Evolutionary conservation across 2,329 filamentous ascomycete species (phyloP).

Genomic region (Drechslera avenae): DNA sequence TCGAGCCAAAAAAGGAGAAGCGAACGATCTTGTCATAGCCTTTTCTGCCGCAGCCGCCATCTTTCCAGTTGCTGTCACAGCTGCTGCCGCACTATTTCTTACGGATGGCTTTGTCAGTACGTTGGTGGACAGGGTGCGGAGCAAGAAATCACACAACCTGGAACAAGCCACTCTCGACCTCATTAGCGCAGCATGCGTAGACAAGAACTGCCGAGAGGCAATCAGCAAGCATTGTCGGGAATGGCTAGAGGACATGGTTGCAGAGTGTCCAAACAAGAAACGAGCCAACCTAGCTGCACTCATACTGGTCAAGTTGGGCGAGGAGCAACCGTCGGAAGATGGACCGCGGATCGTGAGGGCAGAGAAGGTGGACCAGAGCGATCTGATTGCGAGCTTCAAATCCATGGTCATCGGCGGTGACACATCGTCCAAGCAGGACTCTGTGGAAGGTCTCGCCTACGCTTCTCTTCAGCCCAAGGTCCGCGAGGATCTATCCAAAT

Average conservation of each 20-base stretch:
- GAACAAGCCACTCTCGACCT: constrained; percentile 87
- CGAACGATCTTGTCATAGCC: constrained; percentile 86
- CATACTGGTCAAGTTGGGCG: constrained; percentile 62
- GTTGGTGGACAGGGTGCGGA: constrained; percentile 75
- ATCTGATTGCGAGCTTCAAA: constrained; percentile 62
- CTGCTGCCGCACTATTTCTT: constrained; percentile 79
- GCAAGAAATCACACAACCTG: constrained; percentile 82
- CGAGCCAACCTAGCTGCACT: constrained; percentile 58
- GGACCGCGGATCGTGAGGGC: constrained; percentile 41
- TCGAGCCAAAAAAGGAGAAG: constrained; percentile 73
- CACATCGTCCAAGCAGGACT: constrained; percentile 66
- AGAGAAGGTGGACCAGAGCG: constrained; percentile 48
- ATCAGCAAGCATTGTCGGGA: constrained; percentile 83
- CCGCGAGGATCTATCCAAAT: constrained; percentile 77
- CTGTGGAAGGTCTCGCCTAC: constrained; percentile 90
- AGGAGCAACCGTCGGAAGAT: constrained; percentile 42
- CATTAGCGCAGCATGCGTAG: constrained; percentile 89
- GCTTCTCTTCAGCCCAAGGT: constrained; percentile 83
- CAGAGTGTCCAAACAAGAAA: constrained; percentile 67
- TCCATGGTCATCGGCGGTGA: constrained; percentile 68
- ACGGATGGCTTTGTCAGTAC: constrained; percentile 83
- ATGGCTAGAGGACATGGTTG: constrained; percentile 85
- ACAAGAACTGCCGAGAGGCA: constrained; percentile 78
- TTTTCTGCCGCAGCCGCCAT: constrained; percentile 90
- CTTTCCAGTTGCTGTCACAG: constrained; percentile 81